Conservation (phyloP, 2,329 filamentous ascomycete genomes). For the Alternaria sp. region DNA sequence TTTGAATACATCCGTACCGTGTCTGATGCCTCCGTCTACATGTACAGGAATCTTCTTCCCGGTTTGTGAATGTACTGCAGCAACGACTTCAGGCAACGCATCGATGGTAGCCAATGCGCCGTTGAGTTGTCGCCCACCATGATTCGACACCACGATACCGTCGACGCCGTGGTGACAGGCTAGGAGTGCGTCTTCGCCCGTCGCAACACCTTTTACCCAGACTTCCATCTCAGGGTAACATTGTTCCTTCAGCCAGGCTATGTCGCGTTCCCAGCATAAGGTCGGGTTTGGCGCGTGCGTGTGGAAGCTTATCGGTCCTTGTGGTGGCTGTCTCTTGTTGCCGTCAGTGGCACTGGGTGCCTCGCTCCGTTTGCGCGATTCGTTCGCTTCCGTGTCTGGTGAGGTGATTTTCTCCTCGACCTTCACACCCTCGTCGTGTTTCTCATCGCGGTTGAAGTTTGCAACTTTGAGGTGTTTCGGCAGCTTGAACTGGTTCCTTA, state of each 20-base stretch:
- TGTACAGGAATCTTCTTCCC: conserved; percentile 67
- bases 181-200: conserved; percentile 50
- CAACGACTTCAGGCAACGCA: conserved; percentile 61
- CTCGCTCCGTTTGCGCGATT: conserved; percentile 1
- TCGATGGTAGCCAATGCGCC: conserved; percentile 49
- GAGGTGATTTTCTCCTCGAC: background rate
- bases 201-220: conserved; percentile 55
- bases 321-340: conserved; percentile 9
- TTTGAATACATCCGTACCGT: conserved; percentile 93
- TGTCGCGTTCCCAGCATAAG: conserved; percentile 32
- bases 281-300: conserved; percentile 31
- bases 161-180: conserved; percentile 52
- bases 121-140: conserved; percentile 60
- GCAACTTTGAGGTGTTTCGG: conserved; percentile 30
- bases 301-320: conserved; percentile 24
- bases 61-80: conserved; percentile 52
- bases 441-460: conserved; percentile 24
- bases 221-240: conserved; percentile 33
- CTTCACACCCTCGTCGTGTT: background rate
- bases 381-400: background rate
- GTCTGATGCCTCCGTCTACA: conserved; percentile 85
- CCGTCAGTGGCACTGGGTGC: background rate
- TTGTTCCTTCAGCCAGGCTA: conserved; percentile 26
- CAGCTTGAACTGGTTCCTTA: conserved; percentile 35
- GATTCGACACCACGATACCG: conserved; percentile 59